Conservation (phyloP, 1,139 yeast genomes). For the Blastobotrys malaysiensis region DNA sequence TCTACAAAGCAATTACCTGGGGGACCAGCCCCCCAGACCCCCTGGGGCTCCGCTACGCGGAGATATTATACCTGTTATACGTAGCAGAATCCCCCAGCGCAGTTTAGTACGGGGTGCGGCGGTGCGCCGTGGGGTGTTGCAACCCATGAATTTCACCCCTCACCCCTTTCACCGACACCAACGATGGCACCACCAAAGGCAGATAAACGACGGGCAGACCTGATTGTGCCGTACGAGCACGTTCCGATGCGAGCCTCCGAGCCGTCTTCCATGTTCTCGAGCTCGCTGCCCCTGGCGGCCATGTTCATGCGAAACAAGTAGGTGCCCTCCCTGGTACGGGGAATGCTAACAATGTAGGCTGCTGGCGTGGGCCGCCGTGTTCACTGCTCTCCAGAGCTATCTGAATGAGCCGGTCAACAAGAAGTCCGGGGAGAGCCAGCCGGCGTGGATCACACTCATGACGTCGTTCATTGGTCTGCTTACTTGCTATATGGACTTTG, state of each 20-base stretch:
- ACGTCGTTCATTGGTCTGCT: slow-evolving; percentile 31
- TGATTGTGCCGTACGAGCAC: slow-evolving; percentile 24
- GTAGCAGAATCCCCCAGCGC: no score
- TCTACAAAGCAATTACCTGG: not conserved
- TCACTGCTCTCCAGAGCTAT: slow-evolving; percentile 47
- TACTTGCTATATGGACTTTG: slow-evolving; percentile 36
- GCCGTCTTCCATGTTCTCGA: slow-evolving; percentile 39
- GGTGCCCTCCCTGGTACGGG: slow-evolving; percentile 5
- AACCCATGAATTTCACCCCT: not conserved
- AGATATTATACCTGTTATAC: no score
- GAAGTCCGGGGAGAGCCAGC: slow-evolving; percentile 21
- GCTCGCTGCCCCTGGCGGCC: slow-evolving; percentile 60
- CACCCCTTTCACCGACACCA: not conserved
- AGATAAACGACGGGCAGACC: slow-evolving; percentile 31
- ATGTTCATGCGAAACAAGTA: slow-evolving; percentile 45
- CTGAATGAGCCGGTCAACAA: slow-evolving; percentile 45
- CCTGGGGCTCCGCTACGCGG: not conserved
- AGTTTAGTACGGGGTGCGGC: not conserved
- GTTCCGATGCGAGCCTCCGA: slow-evolving; percentile 7
- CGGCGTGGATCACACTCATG: slow-evolving; percentile 31
- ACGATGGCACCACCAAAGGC: slow-evolving; percentile 10
- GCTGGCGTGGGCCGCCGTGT: slow-evolving; percentile 53
- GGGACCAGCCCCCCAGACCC: not conserved
- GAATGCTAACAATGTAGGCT: slow-evolving; percentile 32
- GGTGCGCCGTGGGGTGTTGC: slow-evolving; percentile 1